phyloP scores from a whole-genome alignment of 2,329 filamentous ascomycete species.

The Xylaria sp. region DNA sequence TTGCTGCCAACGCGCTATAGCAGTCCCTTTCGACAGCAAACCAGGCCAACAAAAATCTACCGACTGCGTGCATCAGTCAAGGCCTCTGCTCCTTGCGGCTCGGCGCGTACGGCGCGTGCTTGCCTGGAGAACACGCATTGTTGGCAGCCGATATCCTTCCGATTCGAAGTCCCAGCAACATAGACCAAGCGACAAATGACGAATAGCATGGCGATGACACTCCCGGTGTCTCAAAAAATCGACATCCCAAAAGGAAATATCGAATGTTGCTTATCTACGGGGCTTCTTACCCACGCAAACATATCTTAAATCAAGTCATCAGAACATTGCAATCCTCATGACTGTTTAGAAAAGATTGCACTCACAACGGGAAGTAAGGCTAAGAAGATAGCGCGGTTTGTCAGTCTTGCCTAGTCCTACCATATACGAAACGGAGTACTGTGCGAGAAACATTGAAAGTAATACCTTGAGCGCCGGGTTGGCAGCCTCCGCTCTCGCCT shows the following conservation, averaged over 20 bases:
- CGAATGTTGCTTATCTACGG: slow-evolving; percentile 31
- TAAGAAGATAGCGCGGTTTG: slow-evolving; percentile 36
- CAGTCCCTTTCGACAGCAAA: slow-evolving; percentile 2
- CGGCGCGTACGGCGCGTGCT: slow-evolving; percentile 3
- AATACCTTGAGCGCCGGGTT: slow-evolving; percentile 62
- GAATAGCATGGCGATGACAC: neutral
- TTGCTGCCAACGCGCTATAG: neutral
- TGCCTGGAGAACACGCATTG: slow-evolving; percentile 1
- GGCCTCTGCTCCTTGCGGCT: slow-evolving; percentile 9
- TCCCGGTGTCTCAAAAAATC: neutral
- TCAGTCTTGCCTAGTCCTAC: slow-evolving; percentile 30
- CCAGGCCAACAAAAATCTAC: neutral
- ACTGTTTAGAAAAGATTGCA: slow-evolving; percentile 26
- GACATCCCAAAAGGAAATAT: neutral
- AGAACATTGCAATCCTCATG: slow-evolving; percentile 11
- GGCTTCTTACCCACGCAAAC: slow-evolving; percentile 68
- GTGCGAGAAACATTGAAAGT: slow-evolving; percentile 4
- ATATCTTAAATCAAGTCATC: slow-evolving; percentile 51
- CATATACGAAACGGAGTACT: slow-evolving; percentile 9
- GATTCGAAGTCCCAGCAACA: neutral
- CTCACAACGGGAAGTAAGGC: slow-evolving; percentile 68
- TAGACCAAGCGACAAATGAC: slow-evolving; percentile 5
- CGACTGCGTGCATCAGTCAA: slow-evolving; percentile 13
- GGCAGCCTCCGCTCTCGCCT: slow-evolving; percentile 50
- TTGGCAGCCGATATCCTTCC: slow-evolving; percentile 5